These are phyloP conservation scores for Sarocladiaceae sp. DNA, from an alignment of 2,329 filamentous ascomycete species.

Conservation along the genomic window DNA sequence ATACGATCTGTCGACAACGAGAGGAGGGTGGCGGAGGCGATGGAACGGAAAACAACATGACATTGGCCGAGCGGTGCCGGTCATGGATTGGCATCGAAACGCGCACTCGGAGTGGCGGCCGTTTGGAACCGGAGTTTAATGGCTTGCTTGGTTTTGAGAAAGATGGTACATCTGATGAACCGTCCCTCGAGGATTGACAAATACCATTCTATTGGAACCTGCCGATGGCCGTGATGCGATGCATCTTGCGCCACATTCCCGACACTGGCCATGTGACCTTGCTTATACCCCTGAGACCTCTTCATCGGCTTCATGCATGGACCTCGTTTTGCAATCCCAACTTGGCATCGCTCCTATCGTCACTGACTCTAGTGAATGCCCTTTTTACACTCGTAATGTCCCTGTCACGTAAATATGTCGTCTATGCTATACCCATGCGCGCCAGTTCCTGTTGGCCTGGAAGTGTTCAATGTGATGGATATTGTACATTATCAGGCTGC, in stretches of 20 bases:
- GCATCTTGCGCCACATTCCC: too few species aligned
- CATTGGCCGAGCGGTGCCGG: neutral
- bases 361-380: too few species aligned
- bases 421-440: too few species aligned
- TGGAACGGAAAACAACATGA: conserved; percentile 16
- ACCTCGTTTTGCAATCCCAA: too few species aligned
- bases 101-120: conserved; percentile 34
- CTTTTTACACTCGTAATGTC: too few species aligned
- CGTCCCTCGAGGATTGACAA: conserved; percentile 36
- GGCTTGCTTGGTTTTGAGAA: conserved; percentile 38
- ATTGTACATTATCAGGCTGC: conserved; percentile 14
- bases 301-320: too few species aligned
- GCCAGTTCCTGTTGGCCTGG: too few species aligned
- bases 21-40: conserved; percentile 13
- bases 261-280: neutral
- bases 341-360: too few species aligned
- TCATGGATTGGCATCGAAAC: conserved; percentile 18
- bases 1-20: conserved; percentile 12
- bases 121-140: conserved; percentile 40
- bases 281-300: too few species aligned
- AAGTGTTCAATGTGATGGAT: neutral
- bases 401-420: too few species aligned
- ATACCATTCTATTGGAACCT: conserved; percentile 34
- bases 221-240: neutral
- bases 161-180: conserved; percentile 35